Percentiles rank a stretch among this genome's conserved stretches.
phyloP scores from a whole-genome alignment of 495 filamentous ascomycete species.

The Aspergillus indologenus region DNA sequence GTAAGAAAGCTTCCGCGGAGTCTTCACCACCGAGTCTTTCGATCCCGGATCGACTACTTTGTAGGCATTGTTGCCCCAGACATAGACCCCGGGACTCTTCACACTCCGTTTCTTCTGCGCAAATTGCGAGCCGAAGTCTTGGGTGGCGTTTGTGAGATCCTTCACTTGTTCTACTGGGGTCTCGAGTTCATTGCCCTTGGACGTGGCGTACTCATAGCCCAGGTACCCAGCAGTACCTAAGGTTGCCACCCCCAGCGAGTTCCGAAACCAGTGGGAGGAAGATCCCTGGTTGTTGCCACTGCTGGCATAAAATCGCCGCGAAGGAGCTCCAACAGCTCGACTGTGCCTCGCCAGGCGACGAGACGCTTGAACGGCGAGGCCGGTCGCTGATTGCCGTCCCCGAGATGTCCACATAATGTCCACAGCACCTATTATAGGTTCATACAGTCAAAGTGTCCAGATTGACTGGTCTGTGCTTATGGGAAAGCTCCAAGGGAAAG shows the following conservation, averaged over 20 bases:
- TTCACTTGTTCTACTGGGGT: constrained; percentile 20
- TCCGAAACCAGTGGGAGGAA: constrained; percentile 34
- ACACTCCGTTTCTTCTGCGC: constrained; percentile 83
- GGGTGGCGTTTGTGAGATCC: constrained; percentile 32
- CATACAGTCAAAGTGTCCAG: constrained; percentile 11
- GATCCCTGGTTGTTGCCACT: constrained; percentile 19
- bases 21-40: constrained; percentile 70
- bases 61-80: constrained; percentile 89
- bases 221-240: constrained; percentile 36
- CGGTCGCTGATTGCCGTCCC: constrained; percentile 26
- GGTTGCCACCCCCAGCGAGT: constrained; percentile 33
- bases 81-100: constrained; percentile 87
- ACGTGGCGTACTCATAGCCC: constrained; percentile 34
- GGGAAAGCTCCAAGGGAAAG: background rate
- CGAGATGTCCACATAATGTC: constrained; percentile 33
- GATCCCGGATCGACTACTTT: constrained; percentile 81
- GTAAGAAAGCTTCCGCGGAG: constrained; percentile 71
- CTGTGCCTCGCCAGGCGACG: constrained; percentile 17
- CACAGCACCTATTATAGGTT: background rate
- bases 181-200: constrained; percentile 20
- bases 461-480: background rate
- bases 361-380: constrained; percentile 20
- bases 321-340: constrained; percentile 24
- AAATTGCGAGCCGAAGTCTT: constrained; percentile 72
- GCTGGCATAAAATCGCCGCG: constrained; percentile 33